These are phyloP conservation scores for Draba incana DNA, from an alignment of 345 rosid species.

Conservation along the genomic window DNA sequence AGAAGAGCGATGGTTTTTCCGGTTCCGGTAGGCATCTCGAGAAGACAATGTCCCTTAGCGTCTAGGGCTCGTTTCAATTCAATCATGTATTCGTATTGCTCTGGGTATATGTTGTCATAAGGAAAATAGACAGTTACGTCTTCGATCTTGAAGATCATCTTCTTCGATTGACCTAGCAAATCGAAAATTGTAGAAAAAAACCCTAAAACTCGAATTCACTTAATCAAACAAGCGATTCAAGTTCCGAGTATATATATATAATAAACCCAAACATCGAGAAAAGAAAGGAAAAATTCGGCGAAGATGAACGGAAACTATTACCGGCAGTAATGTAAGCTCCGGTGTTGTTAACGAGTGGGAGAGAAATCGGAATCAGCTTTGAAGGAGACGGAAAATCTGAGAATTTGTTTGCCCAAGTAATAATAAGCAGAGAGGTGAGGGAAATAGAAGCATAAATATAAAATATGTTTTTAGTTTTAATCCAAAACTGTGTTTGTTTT, in stretches of 20 bases:
- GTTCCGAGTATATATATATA: background rate
- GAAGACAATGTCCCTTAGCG: conserved; percentile 96
- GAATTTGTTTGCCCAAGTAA: conserved; percentile 7
- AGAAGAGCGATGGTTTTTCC: conserved; percentile 96
- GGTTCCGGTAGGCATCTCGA: conserved; percentile 99
- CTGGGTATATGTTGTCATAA: conserved; percentile 92
- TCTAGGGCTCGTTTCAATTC: conserved; percentile 94
- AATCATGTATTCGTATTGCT: conserved; percentile 90
- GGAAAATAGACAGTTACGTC: conserved; percentile 91
- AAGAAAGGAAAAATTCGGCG: background rate
- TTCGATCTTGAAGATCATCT: conserved; percentile 88
- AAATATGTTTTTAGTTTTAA: background rate
- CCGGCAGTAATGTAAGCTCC: conserved; percentile 2
- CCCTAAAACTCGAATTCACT: conserved; percentile 24
- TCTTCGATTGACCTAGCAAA: conserved; percentile 22
- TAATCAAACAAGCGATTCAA: conserved; percentile 24
- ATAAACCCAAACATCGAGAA: background rate
- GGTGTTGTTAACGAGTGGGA: background rate
- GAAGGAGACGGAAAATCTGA: background rate
- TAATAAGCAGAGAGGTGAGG: background rate
- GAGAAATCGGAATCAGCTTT: background rate
- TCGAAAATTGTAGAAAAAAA: background rate
- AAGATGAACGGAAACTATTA: background rate
- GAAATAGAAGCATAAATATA: background rate
- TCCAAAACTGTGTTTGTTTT: background rate